A percentile compares a stretch with the other conserved stretches of the same genome.
Evolutionary conservation across 2,329 filamentous ascomycete species (phyloP).

Genomic region (Penicillium sp.): DNA sequence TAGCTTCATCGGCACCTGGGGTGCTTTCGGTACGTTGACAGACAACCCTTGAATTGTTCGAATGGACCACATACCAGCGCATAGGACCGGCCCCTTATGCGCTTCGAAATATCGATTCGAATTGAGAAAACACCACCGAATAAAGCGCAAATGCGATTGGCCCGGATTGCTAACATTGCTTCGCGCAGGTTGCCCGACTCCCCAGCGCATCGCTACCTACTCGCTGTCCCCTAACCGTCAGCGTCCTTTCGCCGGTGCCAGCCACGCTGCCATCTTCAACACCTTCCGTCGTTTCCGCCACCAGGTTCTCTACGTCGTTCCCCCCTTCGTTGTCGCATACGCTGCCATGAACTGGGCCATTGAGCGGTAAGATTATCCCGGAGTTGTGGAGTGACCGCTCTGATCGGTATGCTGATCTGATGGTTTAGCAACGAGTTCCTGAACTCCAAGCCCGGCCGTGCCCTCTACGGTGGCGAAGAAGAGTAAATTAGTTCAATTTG

Average conservation of each 20-base stretch:
- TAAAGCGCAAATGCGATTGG: neutral
- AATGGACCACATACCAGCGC: constrained; percentile 14
- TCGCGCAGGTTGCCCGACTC: constrained; percentile 34
- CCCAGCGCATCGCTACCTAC: constrained; percentile 64
- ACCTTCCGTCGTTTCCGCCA: constrained; percentile 77
- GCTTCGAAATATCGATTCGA: neutral
- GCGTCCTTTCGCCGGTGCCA: constrained; percentile 73
- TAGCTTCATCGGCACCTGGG: constrained; percentile 73
- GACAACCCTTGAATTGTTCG: constrained; percentile 15
- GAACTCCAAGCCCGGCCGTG: constrained; percentile 49
- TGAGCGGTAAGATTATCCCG: constrained; percentile 64
- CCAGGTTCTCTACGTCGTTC: constrained; percentile 85
- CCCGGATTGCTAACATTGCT: constrained; percentile 1
- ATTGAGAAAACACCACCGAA: neutral
- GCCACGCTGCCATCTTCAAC: constrained; percentile 89
- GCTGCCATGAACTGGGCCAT: constrained; percentile 84
- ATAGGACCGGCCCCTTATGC: neutral
- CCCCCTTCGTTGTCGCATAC: constrained; percentile 75
- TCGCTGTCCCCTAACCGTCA: constrained; percentile 82
- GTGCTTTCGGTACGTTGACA: constrained; percentile 63
- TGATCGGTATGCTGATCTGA: constrained; percentile 9
- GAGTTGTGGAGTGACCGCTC: neutral
- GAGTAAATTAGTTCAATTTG: constrained; percentile 30
- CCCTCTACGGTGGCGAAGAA: constrained; percentile 29
- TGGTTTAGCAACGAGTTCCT: constrained; percentile 47